Conservation (phyloP, 306 rosid genomes). For the Cicer arietinum region DNA sequence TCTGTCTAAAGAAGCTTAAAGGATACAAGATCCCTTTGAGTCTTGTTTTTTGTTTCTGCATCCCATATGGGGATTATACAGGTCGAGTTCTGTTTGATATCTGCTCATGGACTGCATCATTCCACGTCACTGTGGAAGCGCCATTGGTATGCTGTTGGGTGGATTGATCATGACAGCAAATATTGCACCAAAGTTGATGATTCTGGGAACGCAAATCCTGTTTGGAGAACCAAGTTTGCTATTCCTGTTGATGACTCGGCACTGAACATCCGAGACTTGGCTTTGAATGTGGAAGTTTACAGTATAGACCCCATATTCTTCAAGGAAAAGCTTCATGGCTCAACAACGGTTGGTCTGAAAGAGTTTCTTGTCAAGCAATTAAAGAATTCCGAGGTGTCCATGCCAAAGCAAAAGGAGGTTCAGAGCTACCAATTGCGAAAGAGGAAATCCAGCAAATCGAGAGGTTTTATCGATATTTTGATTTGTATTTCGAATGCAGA, state of each 20-base stretch:
- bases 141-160: conserved; percentile 86
- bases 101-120: conserved; percentile 75
- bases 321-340: conserved; percentile 73
- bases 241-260: conserved; percentile 60
- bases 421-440: conserved; percentile 76
- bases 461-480: conserved; percentile 73
- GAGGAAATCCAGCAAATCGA: conserved; percentile 67
- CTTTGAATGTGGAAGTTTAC: conserved; percentile 71
- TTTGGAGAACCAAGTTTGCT: conserved; percentile 79
- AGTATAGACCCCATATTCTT: conserved; percentile 77
- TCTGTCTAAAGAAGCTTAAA: conserved; percentile 43
- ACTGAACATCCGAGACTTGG: conserved; percentile 56
- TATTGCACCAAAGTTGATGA: conserved; percentile 82
- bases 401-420: conserved; percentile 58
- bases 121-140: conserved; percentile 74
- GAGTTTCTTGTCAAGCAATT: conserved; percentile 69
- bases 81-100: conserved; percentile 78
- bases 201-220: conserved; percentile 77
- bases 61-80: conserved; percentile 69
- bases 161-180: conserved; percentile 79
- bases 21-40: conserved; percentile 37
- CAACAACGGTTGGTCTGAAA: conserved; percentile 63
- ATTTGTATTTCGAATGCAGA: conserved; percentile 59
- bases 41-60: conserved; percentile 39
- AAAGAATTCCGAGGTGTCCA: conserved; percentile 52